Conservation (phyloP, 129 eudicot species). For the Arctium minus region DNA sequence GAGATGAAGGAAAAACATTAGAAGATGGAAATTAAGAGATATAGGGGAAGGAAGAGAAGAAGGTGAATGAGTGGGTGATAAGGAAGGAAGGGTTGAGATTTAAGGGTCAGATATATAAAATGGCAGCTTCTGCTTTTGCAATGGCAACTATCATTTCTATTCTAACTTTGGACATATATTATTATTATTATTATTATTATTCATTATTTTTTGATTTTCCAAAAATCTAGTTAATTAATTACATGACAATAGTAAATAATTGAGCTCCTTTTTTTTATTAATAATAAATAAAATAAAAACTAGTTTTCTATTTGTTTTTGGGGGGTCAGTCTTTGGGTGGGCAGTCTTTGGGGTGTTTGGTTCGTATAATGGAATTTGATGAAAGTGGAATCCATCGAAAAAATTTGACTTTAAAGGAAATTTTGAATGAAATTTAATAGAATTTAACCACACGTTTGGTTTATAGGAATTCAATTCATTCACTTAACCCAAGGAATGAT, state of each 20-base stretch:
- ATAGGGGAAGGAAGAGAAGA: conserved; percentile 30
- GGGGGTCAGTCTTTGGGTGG: no score
- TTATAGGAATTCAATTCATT: no score
- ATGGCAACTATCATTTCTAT: conserved; percentile 27
- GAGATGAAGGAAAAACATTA: conserved; percentile 29
- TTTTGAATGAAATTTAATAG: no score
- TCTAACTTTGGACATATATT: conserved; percentile 21
- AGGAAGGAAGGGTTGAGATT: conserved; percentile 99
- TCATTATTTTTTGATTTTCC: not conserved
- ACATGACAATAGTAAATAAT: not conserved
- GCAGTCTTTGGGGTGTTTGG: no score
- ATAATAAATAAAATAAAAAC: no score
- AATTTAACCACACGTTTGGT: no score
- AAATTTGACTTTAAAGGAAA: no score
- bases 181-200: conserved; percentile 8
- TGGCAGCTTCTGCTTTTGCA: conserved; percentile 56
- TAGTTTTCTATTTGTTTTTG: no score
- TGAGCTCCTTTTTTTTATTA: no score
- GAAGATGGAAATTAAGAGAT: conserved; percentile 18
- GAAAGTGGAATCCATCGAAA: no score
- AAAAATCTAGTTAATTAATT: not conserved
- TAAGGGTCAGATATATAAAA: conserved; percentile 69
- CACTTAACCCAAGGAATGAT: no score
- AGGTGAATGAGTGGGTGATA: conserved; percentile 53
- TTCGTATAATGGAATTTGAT: no score